Evolutionary conservation across 768 basidiomycete species (phyloP), one percentile per base, ranked within the genome.

Genomic region (Calocybe gangraenosa): DNA sequence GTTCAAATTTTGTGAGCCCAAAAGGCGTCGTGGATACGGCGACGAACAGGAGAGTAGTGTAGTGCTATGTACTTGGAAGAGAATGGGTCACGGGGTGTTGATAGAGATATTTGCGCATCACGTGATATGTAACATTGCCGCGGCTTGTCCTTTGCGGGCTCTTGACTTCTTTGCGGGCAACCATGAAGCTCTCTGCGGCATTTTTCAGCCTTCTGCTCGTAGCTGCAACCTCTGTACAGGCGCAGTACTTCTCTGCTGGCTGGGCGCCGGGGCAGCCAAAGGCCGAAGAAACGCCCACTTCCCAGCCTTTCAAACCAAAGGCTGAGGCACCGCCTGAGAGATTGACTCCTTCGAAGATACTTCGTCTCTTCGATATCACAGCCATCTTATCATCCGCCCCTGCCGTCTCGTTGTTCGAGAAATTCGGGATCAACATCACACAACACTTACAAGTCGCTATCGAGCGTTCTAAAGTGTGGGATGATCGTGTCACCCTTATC

Each of bases 241-340:
- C 85, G 10, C 81, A 87, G 52, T 90, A 89, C 63, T 83, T 90
- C 64, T 89, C 87, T 3, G 68, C 69, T 23, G 90, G 89, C n/a
- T 92, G 89, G 89, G 58, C 68, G 21, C 89, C 89, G 2, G 88
- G 87, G 21, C 82, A 90, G 58, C 67, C 78, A 3, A 53, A 60
- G 20, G 49, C 54, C 4, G 52, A 57, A n/a, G 49, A 36, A 30
- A 36, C 43, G 7, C 40, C 52, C 2, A 25, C 52, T 40, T 53
- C 54, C 15, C 48, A 61, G 37, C 52, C 65, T 22, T 25, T 59
- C 11, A 40, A 63, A 25, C 21, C 37, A 15, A 20, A 25, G 11
- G 19, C 18, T 17, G 53, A 57, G 34, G 51, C 51, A 23, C 48
- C 65, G 21, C 55, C 55, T 11, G 37, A 51, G 35, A 44, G 46